These are phyloP conservation scores for Thraustochytrium striatum DNA, from an alignment of 352 stramenopile species.

Conservation along the genomic window DNA sequence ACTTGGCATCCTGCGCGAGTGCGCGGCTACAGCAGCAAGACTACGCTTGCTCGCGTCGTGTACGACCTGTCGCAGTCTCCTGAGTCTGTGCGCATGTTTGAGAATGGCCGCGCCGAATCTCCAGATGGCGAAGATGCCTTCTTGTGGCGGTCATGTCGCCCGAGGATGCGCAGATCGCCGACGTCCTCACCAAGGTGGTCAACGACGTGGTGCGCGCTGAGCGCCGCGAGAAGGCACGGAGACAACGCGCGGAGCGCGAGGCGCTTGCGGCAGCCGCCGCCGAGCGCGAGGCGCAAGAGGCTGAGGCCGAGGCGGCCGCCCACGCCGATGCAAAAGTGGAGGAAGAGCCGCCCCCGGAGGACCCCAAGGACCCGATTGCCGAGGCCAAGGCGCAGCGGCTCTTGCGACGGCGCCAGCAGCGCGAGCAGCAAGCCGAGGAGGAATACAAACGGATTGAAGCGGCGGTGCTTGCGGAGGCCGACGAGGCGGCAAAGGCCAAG, in stretches of 20 bases:
- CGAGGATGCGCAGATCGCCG: neutral
- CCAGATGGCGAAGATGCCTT: constrained; percentile 36
- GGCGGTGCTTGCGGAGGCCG: neutral
- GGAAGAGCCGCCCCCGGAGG: too few relatives aligned
- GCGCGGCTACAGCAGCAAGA: neutral
- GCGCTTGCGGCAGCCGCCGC: too few relatives aligned
- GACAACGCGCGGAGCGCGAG: too few relatives aligned
- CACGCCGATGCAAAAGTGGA: too few relatives aligned
- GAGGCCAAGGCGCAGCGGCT: neutral
- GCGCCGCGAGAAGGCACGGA: constrained; percentile 14
- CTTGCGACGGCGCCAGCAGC: neutral
- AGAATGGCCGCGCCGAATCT: constrained; percentile 13
- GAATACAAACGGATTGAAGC: neutral
- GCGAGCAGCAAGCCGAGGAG: neutral
- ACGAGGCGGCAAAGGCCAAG: neutral
- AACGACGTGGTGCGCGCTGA: neutral
- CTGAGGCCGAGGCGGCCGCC: too few relatives aligned
- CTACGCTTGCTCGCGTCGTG: neutral
- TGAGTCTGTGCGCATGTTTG: constrained; percentile 4
- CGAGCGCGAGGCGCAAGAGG: too few relatives aligned
- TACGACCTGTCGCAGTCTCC: constrained; percentile 13
- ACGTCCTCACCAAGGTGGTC: constrained; percentile 11
- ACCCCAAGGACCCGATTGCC: neutral
- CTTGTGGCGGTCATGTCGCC: neutral
- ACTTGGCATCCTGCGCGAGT: constrained; percentile 1